Evolutionary conservation across 1,284 basidiomycete species (phyloP).

Genomic region (Grifola frondosa): DNA sequence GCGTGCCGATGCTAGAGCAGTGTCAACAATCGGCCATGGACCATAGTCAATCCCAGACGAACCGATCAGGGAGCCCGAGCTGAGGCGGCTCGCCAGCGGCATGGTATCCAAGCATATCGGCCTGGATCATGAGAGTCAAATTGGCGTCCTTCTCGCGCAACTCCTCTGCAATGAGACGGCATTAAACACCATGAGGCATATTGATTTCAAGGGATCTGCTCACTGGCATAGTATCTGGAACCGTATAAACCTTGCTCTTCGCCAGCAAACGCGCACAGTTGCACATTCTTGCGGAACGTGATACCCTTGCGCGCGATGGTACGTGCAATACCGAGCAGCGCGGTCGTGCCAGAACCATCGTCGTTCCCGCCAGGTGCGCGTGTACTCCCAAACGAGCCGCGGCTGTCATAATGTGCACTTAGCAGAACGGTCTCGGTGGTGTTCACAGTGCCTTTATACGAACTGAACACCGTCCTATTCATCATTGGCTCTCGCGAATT

Average conservation of each 20-base stretch:
- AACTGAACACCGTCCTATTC: no score
- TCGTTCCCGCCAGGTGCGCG: slow-evolving; percentile 78
- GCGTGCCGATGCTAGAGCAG: slow-evolving; percentile 65
- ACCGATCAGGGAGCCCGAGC: slow-evolving; percentile 72
- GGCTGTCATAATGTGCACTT: slow-evolving; percentile 83
- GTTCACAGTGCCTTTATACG: slow-evolving; percentile 49
- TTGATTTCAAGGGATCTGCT: slow-evolving; percentile 26
- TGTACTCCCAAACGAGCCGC: slow-evolving; percentile 78
- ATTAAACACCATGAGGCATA: background rate
- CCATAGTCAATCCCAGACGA: slow-evolving; percentile 11
- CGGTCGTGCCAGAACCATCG: slow-evolving; percentile 77
- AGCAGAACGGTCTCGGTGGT: slow-evolving; percentile 66
- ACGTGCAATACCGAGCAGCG: slow-evolving; percentile 75
- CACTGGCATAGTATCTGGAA: slow-evolving; percentile 65
- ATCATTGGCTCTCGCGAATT: no score
- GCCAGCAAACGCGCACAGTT: slow-evolving; percentile 69
- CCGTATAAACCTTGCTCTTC: slow-evolving; percentile 73
- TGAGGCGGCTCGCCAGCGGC: slow-evolving; percentile 73
- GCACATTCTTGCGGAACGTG: slow-evolving; percentile 65
- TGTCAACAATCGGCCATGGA: background rate
- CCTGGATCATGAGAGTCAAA: slow-evolving; percentile 81
- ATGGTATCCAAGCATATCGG: slow-evolving; percentile 86
- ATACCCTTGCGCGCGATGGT: slow-evolving; percentile 63
- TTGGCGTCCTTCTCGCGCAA: slow-evolving; percentile 58
- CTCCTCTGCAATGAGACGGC: slow-evolving; percentile 42